Conservation (phyloP, 305 asterid genomes). For the Fraxinus dipetala region DNA sequence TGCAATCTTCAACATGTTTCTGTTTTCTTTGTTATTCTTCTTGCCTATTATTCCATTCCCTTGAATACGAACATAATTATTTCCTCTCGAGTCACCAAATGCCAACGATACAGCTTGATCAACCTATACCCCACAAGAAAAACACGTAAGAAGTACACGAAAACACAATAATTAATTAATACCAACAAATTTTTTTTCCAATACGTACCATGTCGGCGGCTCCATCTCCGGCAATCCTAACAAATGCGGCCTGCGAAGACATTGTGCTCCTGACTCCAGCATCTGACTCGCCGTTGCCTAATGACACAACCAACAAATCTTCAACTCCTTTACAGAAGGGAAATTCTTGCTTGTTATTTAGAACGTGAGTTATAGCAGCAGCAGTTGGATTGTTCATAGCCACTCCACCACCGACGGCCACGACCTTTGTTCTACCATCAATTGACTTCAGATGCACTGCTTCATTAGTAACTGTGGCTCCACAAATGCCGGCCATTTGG, state of each 20-base stretch:
- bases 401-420: conserved; percentile 61
- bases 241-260: conserved; percentile 25
- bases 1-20: conserved; percentile 10
- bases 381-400: conserved; percentile 75
- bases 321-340: conserved; percentile 59
- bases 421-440: conserved; percentile 52
- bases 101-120: conserved; percentile 92
- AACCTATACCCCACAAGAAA: conserved; percentile 38
- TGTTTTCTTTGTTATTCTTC: background rate
- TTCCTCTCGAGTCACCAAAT: conserved; percentile 48
- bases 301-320: conserved; percentile 58
- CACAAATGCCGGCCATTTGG: conserved; percentile 47
- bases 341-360: conserved; percentile 73
- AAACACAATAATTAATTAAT: background rate
- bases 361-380: conserved; percentile 82
- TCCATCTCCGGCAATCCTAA: conserved; percentile 53
- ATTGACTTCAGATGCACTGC: conserved; percentile 45
- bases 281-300: conserved; percentile 47
- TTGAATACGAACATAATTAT: conserved; percentile 62
- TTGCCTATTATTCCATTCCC: conserved; percentile 36
- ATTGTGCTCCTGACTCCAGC: conserved; percentile 10
- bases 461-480: conserved; percentile 44
- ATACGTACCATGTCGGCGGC: conserved; percentile 66
- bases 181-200: background rate
- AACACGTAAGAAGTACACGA: background rate